Evolutionary conservation across 108 stramenopile species (phyloP).

Genomic region (Fragilaria radians): DNA sequence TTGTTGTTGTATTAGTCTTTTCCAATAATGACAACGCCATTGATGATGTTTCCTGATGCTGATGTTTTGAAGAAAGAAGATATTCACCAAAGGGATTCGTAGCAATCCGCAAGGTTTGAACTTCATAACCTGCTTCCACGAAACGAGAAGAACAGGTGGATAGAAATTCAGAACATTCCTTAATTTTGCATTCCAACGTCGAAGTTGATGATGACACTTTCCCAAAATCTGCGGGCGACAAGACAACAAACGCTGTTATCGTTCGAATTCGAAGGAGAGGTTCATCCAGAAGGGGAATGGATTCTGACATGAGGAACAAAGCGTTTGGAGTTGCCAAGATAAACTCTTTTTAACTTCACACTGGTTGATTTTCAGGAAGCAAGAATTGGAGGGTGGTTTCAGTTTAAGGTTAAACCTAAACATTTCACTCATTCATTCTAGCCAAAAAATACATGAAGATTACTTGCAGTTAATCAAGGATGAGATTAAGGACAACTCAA

Average conservation of each 20-base stretch:
- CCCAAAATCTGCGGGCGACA: neutral
- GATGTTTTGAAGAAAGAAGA: conserved; percentile 27
- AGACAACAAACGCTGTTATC: neutral
- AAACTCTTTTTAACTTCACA: too few species aligned
- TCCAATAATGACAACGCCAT: conserved; percentile 1
- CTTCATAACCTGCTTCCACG: conserved; percentile 40
- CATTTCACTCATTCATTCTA: too few species aligned
- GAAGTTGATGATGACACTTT: too few species aligned
- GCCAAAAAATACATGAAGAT: too few species aligned
- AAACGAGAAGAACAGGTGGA: neutral
- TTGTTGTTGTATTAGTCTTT: conserved; percentile 1
- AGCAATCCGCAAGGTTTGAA: conserved; percentile 76
- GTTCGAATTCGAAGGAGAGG: neutral
- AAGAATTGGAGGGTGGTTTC: too few species aligned
- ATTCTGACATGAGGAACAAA: too few species aligned
- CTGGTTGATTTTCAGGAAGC: too few species aligned
- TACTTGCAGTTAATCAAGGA: too few species aligned
- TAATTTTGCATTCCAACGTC: neutral
- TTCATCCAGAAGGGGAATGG: too few species aligned
- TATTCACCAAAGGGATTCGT: conserved; percentile 87
- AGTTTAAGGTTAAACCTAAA: too few species aligned
- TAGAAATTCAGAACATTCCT: neutral
- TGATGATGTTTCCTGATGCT: neutral
- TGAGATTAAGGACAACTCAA: too few species aligned
- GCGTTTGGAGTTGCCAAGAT: too few species aligned